Percentiles rank a stretch among this genome's conserved stretches.
phyloP scores from a whole-genome alignment of 2,329 filamentous ascomycete genomes.

The Stenocarpella maydis region DNA sequence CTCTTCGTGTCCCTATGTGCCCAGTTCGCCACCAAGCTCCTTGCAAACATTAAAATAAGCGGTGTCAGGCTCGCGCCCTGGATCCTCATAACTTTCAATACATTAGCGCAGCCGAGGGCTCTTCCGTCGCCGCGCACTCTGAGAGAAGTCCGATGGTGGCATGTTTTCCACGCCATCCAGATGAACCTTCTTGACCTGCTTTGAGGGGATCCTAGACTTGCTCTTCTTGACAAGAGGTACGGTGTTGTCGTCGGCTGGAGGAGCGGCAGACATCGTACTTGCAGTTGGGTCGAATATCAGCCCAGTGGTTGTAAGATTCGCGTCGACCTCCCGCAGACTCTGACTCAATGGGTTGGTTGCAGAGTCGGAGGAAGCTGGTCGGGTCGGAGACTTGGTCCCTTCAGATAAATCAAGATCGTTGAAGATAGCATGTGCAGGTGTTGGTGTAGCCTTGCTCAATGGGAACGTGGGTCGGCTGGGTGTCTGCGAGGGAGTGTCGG shows the following conservation, averaged over 20 bases:
- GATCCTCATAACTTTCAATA: background rate
- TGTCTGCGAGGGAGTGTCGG: conserved; percentile 41
- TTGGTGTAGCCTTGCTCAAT: conserved; percentile 46
- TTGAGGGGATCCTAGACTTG: conserved; percentile 43
- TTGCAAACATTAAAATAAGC: conserved; percentile 20
- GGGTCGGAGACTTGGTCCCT: conserved; percentile 37
- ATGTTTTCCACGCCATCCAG: conserved; percentile 62
- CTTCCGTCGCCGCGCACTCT: conserved; percentile 60
- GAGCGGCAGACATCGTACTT: conserved; percentile 50
- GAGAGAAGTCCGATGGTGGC: conserved; percentile 53
- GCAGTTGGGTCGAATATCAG: conserved; percentile 53
- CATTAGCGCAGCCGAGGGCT: conserved; percentile 55
- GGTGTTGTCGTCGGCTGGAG: conserved; percentile 49
- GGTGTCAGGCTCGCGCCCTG: background rate
- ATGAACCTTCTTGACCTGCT: conserved; percentile 46
- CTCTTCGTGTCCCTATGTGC: background rate
- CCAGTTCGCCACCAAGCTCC: conserved; percentile 9
- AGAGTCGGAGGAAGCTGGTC: conserved; percentile 39
- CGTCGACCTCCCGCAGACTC: conserved; percentile 65
- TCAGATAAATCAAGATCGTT: conserved; percentile 38
- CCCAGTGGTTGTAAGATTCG: conserved; percentile 50
- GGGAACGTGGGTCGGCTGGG: conserved; percentile 36
- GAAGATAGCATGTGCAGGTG: conserved; percentile 38
- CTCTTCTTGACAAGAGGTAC: conserved; percentile 59
- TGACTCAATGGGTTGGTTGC: conserved; percentile 46